Percentiles rank a stretch among this genome's conserved stretches.
Conservation (phyloP, 2,329 filamentous ascomycete genomes). For the Penicillium hesseltinei region DNA sequence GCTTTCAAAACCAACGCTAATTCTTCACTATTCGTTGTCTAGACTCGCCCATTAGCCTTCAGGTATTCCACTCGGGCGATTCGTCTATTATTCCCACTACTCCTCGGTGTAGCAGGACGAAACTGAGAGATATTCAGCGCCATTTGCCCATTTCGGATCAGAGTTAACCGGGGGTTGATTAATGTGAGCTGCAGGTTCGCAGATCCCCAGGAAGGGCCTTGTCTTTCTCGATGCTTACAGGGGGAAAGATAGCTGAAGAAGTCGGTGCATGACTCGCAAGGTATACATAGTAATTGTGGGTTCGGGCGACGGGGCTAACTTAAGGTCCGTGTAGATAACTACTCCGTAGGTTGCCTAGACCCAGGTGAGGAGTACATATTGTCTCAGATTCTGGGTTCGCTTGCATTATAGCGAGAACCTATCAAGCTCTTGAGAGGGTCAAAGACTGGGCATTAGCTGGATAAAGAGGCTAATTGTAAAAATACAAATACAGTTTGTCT, state of each 20-base stretch:
- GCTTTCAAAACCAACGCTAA: neutral
- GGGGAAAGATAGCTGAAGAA: neutral
- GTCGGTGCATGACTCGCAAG: neutral
- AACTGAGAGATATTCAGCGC: neutral
- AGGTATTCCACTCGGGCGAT: slow-evolving; percentile 4
- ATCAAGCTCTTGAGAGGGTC: neutral
- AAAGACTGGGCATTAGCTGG: neutral
- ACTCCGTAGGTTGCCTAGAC: neutral
- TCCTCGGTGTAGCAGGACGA: neutral
- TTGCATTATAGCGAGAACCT: neutral
- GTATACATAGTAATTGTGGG: neutral
- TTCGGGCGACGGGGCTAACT: neutral
- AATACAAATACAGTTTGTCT: neutral
- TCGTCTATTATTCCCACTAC: neutral
- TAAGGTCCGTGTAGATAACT: neutral
- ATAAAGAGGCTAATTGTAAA: neutral
- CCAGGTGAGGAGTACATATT: neutral
- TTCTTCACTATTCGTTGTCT: slow-evolving; percentile 4
- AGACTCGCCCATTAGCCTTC: slow-evolving; percentile 8
- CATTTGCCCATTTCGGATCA: neutral
- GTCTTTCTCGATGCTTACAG: neutral
- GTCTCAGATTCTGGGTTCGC: neutral
- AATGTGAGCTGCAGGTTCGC: neutral
- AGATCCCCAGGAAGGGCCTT: neutral
- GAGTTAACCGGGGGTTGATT: neutral